Percentiles rank a stretch among this genome's conserved stretches.
Conservation (phyloP, 164 flowering plant genomes). For the Warburgia ugandensis region DNA sequence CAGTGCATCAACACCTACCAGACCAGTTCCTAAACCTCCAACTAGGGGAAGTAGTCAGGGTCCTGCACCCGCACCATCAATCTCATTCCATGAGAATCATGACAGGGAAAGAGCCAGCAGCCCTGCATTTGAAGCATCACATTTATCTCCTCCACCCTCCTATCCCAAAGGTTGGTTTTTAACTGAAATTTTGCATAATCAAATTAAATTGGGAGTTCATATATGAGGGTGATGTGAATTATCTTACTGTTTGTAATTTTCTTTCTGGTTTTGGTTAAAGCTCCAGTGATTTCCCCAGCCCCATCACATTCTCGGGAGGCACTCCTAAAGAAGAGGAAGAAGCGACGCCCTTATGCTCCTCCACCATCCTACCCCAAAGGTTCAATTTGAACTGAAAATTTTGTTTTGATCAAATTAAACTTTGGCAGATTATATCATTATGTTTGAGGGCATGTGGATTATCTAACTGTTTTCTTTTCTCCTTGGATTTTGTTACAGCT, state of each 20-base stretch:
- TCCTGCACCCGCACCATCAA: slow-evolving; percentile 33
- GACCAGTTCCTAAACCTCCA: too few species aligned
- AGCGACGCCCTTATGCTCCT: slow-evolving; percentile 12
- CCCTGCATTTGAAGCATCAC: slow-evolving; percentile 30
- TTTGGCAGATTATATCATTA: neutral
- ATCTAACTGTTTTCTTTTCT: neutral
- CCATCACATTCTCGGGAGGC: slow-evolving; percentile 16
- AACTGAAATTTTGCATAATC: neutral
- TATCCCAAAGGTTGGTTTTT: slow-evolving; percentile 34
- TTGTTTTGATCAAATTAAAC: too few species aligned
- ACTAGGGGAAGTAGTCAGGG: slow-evolving; percentile 9
- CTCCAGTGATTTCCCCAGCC: slow-evolving; percentile 23
- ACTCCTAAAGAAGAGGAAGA: slow-evolving; percentile 18
- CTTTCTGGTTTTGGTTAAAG: slow-evolving; percentile 14
- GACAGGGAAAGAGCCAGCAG: slow-evolving; percentile 20
- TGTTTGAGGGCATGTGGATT: neutral
- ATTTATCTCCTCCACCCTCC: slow-evolving; percentile 22
- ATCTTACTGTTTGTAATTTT: neutral
- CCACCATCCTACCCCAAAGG: too few species aligned
- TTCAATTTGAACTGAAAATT: too few species aligned
- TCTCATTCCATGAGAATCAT: slow-evolving; percentile 26
- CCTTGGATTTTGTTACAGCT: slow-evolving; percentile 18
- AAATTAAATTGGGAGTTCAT: neutral
- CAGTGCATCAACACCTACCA: neutral
- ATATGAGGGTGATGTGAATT: neutral